These are phyloP conservation scores for Penicillium pancosmium DNA, from an alignment of 495 filamentous ascomycete genomes.

Conservation along the genomic window DNA sequence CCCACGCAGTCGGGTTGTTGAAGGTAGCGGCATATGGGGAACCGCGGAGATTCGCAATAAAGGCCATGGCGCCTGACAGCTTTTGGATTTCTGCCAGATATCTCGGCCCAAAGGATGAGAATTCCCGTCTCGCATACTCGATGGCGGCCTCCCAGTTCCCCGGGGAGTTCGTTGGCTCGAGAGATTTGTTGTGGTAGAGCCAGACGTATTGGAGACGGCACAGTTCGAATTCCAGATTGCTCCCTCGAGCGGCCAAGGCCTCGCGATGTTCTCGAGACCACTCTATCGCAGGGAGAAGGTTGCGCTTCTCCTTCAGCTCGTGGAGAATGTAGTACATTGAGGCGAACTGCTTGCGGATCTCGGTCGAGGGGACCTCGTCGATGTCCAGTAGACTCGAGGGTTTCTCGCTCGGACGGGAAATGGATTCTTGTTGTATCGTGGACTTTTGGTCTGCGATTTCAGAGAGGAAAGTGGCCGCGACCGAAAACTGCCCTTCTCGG, in stretches of 20 bases:
- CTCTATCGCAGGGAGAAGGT: constrained; percentile 79
- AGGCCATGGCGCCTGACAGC: constrained; percentile 77
- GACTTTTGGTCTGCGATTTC: constrained; percentile 54
- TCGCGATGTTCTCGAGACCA: constrained; percentile 77
- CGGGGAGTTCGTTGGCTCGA: constrained; percentile 21
- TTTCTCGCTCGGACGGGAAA: constrained; percentile 18
- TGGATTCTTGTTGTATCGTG: constrained; percentile 12
- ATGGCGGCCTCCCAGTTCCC: constrained; percentile 62
- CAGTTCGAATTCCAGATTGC: constrained; percentile 93
- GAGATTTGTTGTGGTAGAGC: constrained; percentile 63
- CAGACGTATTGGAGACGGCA: constrained; percentile 83
- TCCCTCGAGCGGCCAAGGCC: constrained; percentile 77
- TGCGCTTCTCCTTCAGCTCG: constrained; percentile 65
- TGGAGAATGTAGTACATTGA: constrained; percentile 90
- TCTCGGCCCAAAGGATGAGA: constrained; percentile 66
- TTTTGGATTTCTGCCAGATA: constrained; percentile 76
- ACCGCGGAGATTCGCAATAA: constrained; percentile 61
- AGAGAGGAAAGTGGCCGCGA: constrained; percentile 77
- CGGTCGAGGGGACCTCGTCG: constrained; percentile 61
- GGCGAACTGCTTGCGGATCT: constrained; percentile 77
- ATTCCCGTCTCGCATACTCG: constrained; percentile 69
- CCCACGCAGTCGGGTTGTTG: constrained; percentile 71
- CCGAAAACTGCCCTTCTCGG: constrained; percentile 88
- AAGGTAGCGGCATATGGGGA: constrained; percentile 82
- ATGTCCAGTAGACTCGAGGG: constrained; percentile 41